phyloP scores from a whole-genome alignment of 495 filamentous ascomycete genomes.

The Penicillium salamii region DNA sequence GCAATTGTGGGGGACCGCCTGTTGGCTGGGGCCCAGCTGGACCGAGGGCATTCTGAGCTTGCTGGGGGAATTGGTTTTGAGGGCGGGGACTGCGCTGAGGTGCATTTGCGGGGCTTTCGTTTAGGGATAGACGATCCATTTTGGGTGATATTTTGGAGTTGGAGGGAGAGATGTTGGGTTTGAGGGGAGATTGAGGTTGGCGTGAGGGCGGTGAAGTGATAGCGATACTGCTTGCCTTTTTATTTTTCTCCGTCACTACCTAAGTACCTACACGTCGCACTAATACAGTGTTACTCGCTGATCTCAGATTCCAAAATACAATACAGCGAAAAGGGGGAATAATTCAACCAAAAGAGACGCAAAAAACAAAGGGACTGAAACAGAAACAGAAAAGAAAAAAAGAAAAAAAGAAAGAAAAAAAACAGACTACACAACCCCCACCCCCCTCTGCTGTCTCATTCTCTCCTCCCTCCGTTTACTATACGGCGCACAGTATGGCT shows the following conservation, averaged over 20 bases:
- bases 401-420: not conserved
- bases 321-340: slow-evolving; percentile 9
- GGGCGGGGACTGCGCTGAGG: slow-evolving; percentile 23
- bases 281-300: not conserved
- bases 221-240: too few relatives aligned
- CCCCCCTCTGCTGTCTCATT: slow-evolving; percentile 37
- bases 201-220: not conserved
- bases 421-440: slow-evolving; percentile 25
- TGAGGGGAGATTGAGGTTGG: slow-evolving; percentile 6
- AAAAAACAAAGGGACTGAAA: not conserved
- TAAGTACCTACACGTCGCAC: too few relatives aligned
- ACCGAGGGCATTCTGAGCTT: slow-evolving; percentile 20
- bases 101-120: slow-evolving; percentile 32
- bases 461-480: slow-evolving; percentile 43
- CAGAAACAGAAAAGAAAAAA: not conserved
- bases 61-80: slow-evolving; percentile 25
- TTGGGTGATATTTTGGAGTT: slow-evolving; percentile 1
- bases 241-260: too few relatives aligned
- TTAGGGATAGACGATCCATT: slow-evolving; percentile 42
- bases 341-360: not conserved
- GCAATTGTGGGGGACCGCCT: slow-evolving; percentile 49
- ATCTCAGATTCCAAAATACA: slow-evolving; percentile 4
- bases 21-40: slow-evolving; percentile 19
- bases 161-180: slow-evolving; percentile 1
- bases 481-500: slow-evolving; percentile 46